Evolutionary conservation across 495 filamentous ascomycete species (phyloP).

Genomic region (Xylaria telfairii): DNA sequence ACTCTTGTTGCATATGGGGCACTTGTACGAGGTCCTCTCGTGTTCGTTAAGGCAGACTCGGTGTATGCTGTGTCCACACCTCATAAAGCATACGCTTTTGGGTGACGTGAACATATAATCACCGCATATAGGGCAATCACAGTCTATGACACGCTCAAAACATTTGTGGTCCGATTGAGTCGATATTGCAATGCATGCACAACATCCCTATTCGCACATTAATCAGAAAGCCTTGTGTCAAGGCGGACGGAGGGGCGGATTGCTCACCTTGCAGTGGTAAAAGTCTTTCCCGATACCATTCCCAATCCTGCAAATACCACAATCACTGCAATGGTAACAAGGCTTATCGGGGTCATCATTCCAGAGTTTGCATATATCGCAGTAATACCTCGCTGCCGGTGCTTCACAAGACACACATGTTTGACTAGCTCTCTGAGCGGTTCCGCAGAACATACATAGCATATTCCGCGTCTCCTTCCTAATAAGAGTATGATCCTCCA

Average conservation of each 20-base stretch:
- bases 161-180: slow-evolving; percentile 82
- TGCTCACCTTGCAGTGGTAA: slow-evolving; percentile 90
- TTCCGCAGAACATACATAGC: slow-evolving; percentile 96
- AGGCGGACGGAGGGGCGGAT: neutral
- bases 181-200: slow-evolving; percentile 87
- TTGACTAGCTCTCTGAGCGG: slow-evolving; percentile 81
- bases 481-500: slow-evolving; percentile 81
- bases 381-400: slow-evolving; percentile 90
- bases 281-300: slow-evolving; percentile 95
- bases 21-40: slow-evolving; percentile 87
- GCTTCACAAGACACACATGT: slow-evolving; percentile 77
- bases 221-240: neutral
- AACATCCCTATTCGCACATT: slow-evolving; percentile 67
- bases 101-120: slow-evolving; percentile 98
- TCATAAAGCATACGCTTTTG: slow-evolving; percentile 87
- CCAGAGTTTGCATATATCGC: slow-evolving; percentile 94
- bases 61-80: slow-evolving; percentile 96
- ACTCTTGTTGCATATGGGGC: slow-evolving; percentile 91
- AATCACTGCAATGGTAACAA: slow-evolving; percentile 97
- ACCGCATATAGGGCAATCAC: slow-evolving; percentile 97
- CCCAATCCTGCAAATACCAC: slow-evolving; percentile 92
- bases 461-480: slow-evolving; percentile 89
- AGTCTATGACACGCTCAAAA: slow-evolving; percentile 92
- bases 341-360: slow-evolving; percentile 88
- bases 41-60: slow-evolving; percentile 82